A percentile compares a stretch with the other conserved stretches of the same genome.
Evolutionary conservation across 495 filamentous ascomycete genomes (phyloP).

Genomic region (Aspergillus kassunensis): DNA sequence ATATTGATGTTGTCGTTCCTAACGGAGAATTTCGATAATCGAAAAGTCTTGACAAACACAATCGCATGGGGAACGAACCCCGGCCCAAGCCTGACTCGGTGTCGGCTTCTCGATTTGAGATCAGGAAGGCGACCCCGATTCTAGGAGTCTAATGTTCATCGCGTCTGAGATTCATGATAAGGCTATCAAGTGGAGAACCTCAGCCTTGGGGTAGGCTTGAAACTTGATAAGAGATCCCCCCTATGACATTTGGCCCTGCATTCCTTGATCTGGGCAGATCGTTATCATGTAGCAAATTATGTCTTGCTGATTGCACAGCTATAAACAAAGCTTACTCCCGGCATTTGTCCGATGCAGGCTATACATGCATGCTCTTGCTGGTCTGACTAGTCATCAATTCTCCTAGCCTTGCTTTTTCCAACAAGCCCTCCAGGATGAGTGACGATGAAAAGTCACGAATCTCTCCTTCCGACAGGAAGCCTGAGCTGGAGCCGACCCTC

Average conservation of each 20-base stretch:
- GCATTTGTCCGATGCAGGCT: neutral
- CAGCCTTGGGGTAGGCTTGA: too few relatives aligned
- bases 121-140: slow-evolving; percentile 4
- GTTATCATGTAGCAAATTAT: neutral
- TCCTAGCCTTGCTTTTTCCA: neutral
- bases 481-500: neutral
- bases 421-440: neutral
- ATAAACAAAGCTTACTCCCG: neutral
- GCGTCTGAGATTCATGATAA: neutral
- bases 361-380: neutral
- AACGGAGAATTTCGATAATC: neutral
- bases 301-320: neutral
- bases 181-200: neutral
- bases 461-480: neutral
- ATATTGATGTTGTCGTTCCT: neutral
- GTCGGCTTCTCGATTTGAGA: neutral
- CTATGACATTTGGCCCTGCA: neutral
- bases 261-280: neutral
- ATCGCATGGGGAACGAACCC: neutral
- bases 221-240: neutral
- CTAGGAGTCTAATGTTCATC: neutral
- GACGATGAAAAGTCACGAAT: neutral
- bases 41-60: neutral
- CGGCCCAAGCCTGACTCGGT: neutral
- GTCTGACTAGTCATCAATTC: neutral